Percentiles rank a stretch among this genome's conserved stretches.
phyloP scores from a whole-genome alignment of 169 alveolate genomes.

The Eimeria maxima region DNA sequence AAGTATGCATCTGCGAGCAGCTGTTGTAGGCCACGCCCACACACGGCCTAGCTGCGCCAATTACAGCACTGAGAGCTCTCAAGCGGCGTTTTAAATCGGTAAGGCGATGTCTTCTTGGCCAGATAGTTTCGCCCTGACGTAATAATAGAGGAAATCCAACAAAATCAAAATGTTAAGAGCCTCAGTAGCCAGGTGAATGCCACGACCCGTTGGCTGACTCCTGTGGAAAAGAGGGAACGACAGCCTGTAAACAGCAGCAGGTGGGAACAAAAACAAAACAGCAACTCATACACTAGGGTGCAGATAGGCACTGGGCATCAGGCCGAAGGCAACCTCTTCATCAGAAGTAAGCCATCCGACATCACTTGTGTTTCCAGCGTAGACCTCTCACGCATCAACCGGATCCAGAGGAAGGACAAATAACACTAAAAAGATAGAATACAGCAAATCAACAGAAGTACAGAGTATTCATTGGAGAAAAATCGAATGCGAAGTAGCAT shows the following conservation, averaged over 20 bases:
- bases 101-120: constrained; percentile 82
- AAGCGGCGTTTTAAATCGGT: constrained; percentile 77
- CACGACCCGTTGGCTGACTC: constrained; percentile 84
- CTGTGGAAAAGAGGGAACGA: constrained; percentile 77
- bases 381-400: too few relatives aligned
- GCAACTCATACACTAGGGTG: too few relatives aligned
- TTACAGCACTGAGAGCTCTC: neutral
- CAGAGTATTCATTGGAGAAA: neutral
- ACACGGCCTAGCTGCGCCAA: neutral
- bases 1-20: neutral
- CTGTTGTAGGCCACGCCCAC: neutral
- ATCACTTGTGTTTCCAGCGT: too few relatives aligned
- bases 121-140: constrained; percentile 81
- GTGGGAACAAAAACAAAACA: neutral
- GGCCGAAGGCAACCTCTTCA: too few relatives aligned
- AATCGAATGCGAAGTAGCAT: neutral
- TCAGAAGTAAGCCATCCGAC: too few relatives aligned
- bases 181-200: constrained; percentile 85
- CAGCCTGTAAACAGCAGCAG: constrained; percentile 19
- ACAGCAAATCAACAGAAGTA: neutral
- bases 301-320: too few relatives aligned
- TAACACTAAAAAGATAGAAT: too few relatives aligned
- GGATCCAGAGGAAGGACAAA: too few relatives aligned
- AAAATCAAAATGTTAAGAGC: constrained; percentile 84
- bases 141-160: constrained; percentile 84